phyloP scores from a whole-genome alignment of 73 alveolate species.

The Loxodes magnus region DNA sequence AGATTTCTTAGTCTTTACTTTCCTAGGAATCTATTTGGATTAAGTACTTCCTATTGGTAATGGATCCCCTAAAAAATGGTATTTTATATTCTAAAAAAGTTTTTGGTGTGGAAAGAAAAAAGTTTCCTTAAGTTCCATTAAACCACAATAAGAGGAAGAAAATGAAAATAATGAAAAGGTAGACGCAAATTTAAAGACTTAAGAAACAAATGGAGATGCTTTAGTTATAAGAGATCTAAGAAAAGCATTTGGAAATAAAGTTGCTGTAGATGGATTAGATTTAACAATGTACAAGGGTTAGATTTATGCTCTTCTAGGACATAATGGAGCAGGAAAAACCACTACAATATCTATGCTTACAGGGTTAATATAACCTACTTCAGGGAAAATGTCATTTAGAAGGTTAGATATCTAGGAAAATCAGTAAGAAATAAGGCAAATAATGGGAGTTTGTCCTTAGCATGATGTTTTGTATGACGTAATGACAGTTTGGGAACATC shows the following conservation, averaged over 20 bases:
- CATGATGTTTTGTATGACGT: no score
- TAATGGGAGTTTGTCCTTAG: no score
- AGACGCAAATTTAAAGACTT: conserved; percentile 50
- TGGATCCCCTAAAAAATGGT: conserved; percentile 64
- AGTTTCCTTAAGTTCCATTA: conserved; percentile 19
- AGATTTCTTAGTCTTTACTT: conserved; percentile 39
- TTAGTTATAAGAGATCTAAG: conserved; percentile 9
- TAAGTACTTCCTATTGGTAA: conserved; percentile 61
- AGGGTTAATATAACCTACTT: conserved; percentile 51
- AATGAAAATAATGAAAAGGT: conserved; percentile 13
- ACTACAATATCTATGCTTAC: conserved; percentile 79
- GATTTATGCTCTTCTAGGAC: conserved; percentile 91
- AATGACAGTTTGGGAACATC: no score
- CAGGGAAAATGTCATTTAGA: conserved; percentile 61
- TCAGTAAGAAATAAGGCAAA: no score
- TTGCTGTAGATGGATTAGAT: conserved; percentile 65
- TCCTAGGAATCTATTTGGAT: conserved; percentile 64
- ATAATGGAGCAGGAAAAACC: conserved; percentile 97
- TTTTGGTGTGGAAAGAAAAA: conserved; percentile 35
- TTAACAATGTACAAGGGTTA: conserved; percentile 77
- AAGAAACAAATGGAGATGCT: conserved; percentile 35
- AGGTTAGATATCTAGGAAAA: conserved; percentile 50
- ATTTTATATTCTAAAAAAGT: conserved; percentile 49
- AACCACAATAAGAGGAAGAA: conserved; percentile 15
- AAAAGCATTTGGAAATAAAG: conserved; percentile 54